phyloP scores from a whole-genome alignment of 768 basidiomycete genomes.

The Sporobolomyces pararoseus region DNA sequence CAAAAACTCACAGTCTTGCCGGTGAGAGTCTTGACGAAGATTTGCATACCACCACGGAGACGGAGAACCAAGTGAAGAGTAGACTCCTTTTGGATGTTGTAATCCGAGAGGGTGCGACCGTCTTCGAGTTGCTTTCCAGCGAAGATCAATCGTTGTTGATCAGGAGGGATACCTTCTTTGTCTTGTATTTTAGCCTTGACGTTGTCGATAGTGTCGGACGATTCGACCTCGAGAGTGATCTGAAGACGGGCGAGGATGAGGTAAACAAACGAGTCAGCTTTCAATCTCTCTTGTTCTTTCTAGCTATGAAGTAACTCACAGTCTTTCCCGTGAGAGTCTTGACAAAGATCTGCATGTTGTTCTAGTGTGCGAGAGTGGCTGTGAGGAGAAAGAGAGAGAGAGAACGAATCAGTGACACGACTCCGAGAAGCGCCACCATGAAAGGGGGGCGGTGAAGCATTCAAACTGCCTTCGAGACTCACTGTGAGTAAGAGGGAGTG shows the following conservation, averaged over 20 bases:
- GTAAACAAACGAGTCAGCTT: neutral
- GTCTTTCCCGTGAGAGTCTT: conserved; percentile 87
- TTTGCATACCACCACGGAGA: conserved; percentile 92
- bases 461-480: neutral
- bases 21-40: conserved; percentile 10
- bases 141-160: conserved; percentile 94
- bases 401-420: conserved; percentile 11
- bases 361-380: neutral
- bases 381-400: neutral
- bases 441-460: neutral
- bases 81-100: conserved; percentile 99
- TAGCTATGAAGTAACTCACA: conserved; percentile 15
- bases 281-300: neutral
- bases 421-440: neutral
- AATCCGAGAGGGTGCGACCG: conserved; percentile 61
- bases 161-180: conserved; percentile 88
- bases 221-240: conserved; percentile 87
- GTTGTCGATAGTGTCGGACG: conserved; percentile 78
- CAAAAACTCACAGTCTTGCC: conserved; percentile 2
- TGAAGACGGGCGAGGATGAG: neutral
- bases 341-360: conserved; percentile 69
- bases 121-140: conserved; percentile 78
- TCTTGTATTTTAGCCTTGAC: conserved; percentile 93
- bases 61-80: conserved; percentile 95
- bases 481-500: neutral